A percentile compares a stretch with the other conserved stretches of the same genome.
Evolutionary conservation across 208 protist species (phyloP).

Genomic region (Acanthamoeba sp.): DNA sequence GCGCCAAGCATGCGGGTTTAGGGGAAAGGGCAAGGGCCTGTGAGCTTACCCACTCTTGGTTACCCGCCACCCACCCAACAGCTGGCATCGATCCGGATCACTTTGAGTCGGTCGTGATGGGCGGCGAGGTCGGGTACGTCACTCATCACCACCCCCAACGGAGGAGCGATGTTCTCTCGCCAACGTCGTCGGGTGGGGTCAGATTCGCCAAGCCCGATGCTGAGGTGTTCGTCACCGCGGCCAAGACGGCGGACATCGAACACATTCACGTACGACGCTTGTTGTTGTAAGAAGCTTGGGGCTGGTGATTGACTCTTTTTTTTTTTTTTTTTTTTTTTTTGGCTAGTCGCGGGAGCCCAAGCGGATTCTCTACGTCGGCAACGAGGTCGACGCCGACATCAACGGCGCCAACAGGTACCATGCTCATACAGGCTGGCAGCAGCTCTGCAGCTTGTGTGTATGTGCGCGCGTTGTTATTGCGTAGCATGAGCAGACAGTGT

Average conservation of each 20-base stretch:
- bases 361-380: slow-evolving; percentile 52
- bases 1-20: no score
- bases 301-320: no score
- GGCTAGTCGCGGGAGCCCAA: background rate
- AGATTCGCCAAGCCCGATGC: slow-evolving; percentile 30
- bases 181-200: background rate
- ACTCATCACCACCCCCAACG: background rate
- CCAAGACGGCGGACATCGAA: slow-evolving; percentile 13
- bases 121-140: slow-evolving; percentile 39
- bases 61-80: background rate
- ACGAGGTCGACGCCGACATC: slow-evolving; percentile 38
- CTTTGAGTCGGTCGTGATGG: slow-evolving; percentile 59
- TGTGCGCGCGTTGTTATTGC: no score
- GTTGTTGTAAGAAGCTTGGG: no score
- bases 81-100: background rate
- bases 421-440: no score
- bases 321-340: background rate
- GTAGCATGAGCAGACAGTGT: no score
- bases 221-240: slow-evolving; percentile 30
- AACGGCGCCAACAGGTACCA: slow-evolving; percentile 32
- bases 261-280: slow-evolving; percentile 10
- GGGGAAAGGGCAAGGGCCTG: no score
- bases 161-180: no score
- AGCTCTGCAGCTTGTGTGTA: background rate
- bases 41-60: background rate